Conservation (phyloP, 345 rosid genomes). For the Aegle marmelos region DNA sequence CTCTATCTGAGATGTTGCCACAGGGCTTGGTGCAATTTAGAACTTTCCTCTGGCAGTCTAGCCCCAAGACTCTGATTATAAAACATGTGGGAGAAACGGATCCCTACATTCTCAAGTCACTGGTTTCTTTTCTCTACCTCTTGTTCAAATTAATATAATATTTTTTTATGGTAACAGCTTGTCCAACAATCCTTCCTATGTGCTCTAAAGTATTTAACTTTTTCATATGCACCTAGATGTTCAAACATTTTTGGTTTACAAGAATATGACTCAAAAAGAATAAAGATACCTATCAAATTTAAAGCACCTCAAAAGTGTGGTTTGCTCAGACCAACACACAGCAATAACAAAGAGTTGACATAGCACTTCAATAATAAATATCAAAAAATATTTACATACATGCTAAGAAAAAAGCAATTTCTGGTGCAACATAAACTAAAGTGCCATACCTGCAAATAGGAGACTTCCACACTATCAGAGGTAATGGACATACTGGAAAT, state of each 20-base stretch:
- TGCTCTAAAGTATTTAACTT: not conserved
- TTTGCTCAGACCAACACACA: no score
- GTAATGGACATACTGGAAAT: slow-evolving; percentile 39
- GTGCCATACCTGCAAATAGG: slow-evolving; percentile 75
- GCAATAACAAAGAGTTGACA: not conserved
- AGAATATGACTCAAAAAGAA: not conserved
- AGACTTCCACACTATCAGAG: slow-evolving; percentile 71
- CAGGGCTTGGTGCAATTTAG: not conserved
- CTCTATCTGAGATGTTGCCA: not conserved
- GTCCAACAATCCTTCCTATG: not conserved
- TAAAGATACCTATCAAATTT: not conserved
- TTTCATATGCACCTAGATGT: not conserved
- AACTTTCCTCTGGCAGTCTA: not conserved
- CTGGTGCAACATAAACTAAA: slow-evolving; percentile 5
- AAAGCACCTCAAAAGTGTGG: not conserved
- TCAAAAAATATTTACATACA: not conserved
- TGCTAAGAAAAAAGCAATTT: not conserved
- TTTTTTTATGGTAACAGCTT: not conserved
- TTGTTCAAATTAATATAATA: not conserved
- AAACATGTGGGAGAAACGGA: not conserved
- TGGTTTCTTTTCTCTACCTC: not conserved
- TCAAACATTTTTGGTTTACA: not conserved
- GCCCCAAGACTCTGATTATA: not conserved
- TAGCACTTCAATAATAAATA: not conserved
- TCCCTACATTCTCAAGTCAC: not conserved